A percentile compares a stretch with the other conserved stretches of the same genome.
Evolutionary conservation across 2,329 filamentous ascomycete genomes (phyloP).

Genomic region (Aspergillus caelatus): DNA sequence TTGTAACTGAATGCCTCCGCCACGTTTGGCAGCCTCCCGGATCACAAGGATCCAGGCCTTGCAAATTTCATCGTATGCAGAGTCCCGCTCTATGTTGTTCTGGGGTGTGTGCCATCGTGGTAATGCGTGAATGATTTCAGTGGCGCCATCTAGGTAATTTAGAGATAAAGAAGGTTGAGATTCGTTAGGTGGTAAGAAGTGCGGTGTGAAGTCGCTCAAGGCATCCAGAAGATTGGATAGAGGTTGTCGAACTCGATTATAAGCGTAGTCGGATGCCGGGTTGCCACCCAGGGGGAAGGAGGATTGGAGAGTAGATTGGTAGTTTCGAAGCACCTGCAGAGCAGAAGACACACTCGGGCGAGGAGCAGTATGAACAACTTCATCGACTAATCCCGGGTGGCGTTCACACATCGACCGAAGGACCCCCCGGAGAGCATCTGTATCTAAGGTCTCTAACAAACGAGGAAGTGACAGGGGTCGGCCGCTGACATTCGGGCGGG

Average conservation of each 20-base stretch:
- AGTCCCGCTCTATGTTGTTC: slow-evolving; percentile 90
- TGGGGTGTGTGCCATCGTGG: slow-evolving; percentile 89
- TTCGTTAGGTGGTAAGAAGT: slow-evolving; percentile 92
- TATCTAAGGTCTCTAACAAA: slow-evolving; percentile 91
- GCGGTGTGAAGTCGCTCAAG: slow-evolving; percentile 89
- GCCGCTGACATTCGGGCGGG: slow-evolving; percentile 69
- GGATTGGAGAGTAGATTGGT: slow-evolving; percentile 74
- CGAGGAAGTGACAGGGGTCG: slow-evolving; percentile 69
- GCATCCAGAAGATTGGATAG: slow-evolving; percentile 82
- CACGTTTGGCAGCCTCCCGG: slow-evolving; percentile 85
- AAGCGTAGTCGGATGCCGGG: slow-evolving; percentile 86
- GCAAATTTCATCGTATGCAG: slow-evolving; percentile 93
- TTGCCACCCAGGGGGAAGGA: slow-evolving; percentile 86
- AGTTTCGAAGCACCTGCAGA: slow-evolving; percentile 77
- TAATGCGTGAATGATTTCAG: slow-evolving; percentile 83
- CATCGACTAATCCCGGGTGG: slow-evolving; percentile 80
- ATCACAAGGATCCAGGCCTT: slow-evolving; percentile 92
- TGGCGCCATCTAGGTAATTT: slow-evolving; percentile 85
- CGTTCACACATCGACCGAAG: slow-evolving; percentile 90
- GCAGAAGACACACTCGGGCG: slow-evolving; percentile 83
- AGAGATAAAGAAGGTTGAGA: slow-evolving; percentile 80
- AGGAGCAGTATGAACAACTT: slow-evolving; percentile 81
- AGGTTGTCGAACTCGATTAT: slow-evolving; percentile 85
- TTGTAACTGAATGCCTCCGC: slow-evolving; percentile 85
- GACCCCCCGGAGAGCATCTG: slow-evolving; percentile 78